These are phyloP conservation scores for Diplodia intermedia DNA, from an alignment of 2,329 filamentous ascomycete genomes.

Conservation along the genomic window DNA sequence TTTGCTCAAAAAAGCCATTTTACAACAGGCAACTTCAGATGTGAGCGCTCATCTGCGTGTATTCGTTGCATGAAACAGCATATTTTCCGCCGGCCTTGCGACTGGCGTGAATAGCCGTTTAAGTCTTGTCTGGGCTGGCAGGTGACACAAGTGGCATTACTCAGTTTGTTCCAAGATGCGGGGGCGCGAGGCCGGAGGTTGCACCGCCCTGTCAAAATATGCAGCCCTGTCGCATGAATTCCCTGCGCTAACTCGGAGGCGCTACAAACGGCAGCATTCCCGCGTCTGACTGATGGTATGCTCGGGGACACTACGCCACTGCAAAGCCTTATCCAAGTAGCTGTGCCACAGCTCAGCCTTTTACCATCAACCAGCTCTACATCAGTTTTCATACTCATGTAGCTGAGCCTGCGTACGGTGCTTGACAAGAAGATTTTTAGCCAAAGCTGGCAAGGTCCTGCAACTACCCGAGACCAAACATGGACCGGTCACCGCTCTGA, in stretches of 20 bases:
- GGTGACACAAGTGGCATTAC: not conserved
- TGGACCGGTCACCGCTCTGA: not conserved
- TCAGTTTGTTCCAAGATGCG: not conserved
- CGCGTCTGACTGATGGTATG: not conserved
- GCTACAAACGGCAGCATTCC: not conserved
- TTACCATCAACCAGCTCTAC: not conserved
- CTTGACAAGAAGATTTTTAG: not conserved
- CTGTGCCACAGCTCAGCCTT: not conserved
- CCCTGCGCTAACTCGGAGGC: constrained; percentile 7
- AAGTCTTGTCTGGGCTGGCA: not conserved
- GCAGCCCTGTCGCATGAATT: not conserved
- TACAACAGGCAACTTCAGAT: too few species aligned
- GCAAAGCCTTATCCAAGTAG: not conserved
- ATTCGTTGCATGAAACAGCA: not conserved
- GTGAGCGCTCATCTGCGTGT: not conserved
- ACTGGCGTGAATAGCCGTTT: not conserved
- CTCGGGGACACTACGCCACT: not conserved
- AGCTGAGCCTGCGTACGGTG: not conserved
- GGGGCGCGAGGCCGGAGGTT: not conserved
- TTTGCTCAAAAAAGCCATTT: too few species aligned
- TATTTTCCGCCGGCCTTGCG: not conserved
- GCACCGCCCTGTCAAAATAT: not conserved
- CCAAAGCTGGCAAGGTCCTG: not conserved
- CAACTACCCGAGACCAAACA: constrained; percentile 25
- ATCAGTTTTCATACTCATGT: not conserved